Percentiles rank a stretch among this genome's conserved stretches.
Evolutionary conservation across 148 eudicot species (phyloP).

Genomic region (Fagopyrum esculentum): DNA sequence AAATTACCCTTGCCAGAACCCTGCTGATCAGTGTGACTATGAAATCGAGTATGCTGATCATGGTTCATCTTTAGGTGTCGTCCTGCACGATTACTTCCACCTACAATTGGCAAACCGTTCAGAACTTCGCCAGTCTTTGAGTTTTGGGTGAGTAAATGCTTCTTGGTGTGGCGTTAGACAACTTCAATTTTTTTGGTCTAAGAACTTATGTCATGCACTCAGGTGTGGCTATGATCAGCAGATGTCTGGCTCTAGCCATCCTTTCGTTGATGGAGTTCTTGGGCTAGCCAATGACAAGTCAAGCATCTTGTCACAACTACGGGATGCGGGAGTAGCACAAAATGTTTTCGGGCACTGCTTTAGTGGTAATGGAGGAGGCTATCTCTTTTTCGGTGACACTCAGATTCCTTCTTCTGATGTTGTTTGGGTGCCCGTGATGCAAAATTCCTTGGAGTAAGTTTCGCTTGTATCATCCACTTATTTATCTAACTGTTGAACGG

Average conservation of each 20-base stretch:
- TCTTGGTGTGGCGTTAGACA: too few species aligned
- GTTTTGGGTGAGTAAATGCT: slow-evolving; percentile 54
- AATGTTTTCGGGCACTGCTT: slow-evolving; percentile 86
- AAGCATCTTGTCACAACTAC: slow-evolving; percentile 62
- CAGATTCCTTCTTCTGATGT: slow-evolving; percentile 47
- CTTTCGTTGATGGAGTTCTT: slow-evolving; percentile 83
- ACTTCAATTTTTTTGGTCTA: not conserved
- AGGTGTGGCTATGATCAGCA: slow-evolving; percentile 57
- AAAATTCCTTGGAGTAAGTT: slow-evolving; percentile 44
- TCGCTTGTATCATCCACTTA: too few species aligned
- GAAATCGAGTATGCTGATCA: slow-evolving; percentile 76
- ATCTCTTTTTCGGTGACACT: slow-evolving; percentile 71
- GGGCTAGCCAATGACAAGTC: slow-evolving; percentile 65
- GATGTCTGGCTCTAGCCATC: slow-evolving; percentile 37
- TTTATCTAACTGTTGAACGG: not conserved
- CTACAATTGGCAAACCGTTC: slow-evolving; percentile 51
- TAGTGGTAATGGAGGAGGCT: slow-evolving; percentile 75
- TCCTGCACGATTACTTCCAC: slow-evolving; percentile 54
- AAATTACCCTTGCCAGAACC: slow-evolving; percentile 35
- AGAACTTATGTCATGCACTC: not conserved
- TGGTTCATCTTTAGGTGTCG: slow-evolving; percentile 77
- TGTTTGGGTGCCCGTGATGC: slow-evolving; percentile 55
- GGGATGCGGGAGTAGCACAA: slow-evolving; percentile 36
- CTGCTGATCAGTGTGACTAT: slow-evolving; percentile 83
- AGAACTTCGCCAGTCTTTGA: slow-evolving; percentile 32